Evolutionary conservation across 306 rosid genomes (phyloP).

Genomic region (Nissolia schottii): DNA sequence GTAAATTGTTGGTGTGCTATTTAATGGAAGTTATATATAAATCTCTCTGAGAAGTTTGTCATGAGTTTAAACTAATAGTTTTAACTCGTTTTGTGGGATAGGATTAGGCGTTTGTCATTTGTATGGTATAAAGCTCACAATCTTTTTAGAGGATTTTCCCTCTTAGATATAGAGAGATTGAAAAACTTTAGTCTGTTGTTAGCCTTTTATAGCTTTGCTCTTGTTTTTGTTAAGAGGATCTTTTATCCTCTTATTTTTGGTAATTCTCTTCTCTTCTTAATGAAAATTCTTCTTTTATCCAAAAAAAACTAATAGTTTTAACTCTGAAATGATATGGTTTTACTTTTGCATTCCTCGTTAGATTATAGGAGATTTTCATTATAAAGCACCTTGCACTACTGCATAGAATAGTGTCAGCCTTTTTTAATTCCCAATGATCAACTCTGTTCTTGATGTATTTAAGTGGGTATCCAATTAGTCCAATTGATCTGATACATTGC

Average conservation of each 20-base stretch:
- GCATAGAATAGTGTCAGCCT: not conserved
- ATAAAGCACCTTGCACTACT: not conserved
- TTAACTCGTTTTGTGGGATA: no score
- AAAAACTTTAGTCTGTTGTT: no score
- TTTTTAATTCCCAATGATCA: not conserved
- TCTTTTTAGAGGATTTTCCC: no score
- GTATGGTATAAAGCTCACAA: no score
- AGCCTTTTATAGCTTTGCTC: no score
- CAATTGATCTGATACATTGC: not conserved
- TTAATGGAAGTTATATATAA: not conserved
- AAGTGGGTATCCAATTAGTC: not conserved
- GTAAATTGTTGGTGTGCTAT: not conserved
- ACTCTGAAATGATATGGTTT: conserved; percentile 4
- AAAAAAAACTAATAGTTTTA: not conserved
- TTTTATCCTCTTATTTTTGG: no score
- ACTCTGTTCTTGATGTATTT: conserved; percentile 1
- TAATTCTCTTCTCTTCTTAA: no score
- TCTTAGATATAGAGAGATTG: no score
- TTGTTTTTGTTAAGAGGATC: no score
- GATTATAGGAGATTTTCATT: not conserved
- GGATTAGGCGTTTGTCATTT: no score
- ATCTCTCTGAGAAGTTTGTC: not conserved
- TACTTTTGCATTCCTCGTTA: not conserved
- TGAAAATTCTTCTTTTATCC: conserved; percentile 1
- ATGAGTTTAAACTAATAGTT: conserved; percentile 2